phyloP scores from a whole-genome alignment of 2,329 filamentous ascomycete species.

The Phialophora verrucosa region DNA sequence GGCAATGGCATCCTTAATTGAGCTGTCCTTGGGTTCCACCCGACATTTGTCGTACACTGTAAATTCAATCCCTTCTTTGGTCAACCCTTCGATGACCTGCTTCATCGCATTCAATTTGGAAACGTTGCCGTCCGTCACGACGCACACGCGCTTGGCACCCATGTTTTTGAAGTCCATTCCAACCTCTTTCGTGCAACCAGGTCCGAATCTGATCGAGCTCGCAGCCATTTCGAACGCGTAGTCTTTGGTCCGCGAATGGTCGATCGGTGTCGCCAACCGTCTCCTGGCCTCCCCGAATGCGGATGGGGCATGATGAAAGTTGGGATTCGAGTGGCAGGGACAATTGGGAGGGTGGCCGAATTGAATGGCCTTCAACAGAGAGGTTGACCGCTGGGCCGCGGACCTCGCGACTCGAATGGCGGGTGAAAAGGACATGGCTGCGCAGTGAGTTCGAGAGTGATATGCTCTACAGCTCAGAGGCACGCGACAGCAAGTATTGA shows the following conservation, averaged over 20 bases:
- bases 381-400: slow-evolving; percentile 56
- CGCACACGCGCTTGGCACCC: slow-evolving; percentile 82
- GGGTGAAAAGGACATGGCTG: slow-evolving; percentile 45
- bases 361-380: slow-evolving; percentile 84
- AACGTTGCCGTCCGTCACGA: slow-evolving; percentile 88
- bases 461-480: neutral
- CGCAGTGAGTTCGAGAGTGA: neutral
- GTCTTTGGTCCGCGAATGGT: slow-evolving; percentile 77
- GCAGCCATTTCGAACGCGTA: slow-evolving; percentile 99
- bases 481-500: neutral
- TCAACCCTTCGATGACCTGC: slow-evolving; percentile 81
- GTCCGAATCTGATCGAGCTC: slow-evolving; percentile 90
- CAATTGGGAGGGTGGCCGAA: slow-evolving; percentile 85
- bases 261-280: slow-evolving; percentile 76
- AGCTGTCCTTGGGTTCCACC: slow-evolving; percentile 93
- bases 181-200: slow-evolving; percentile 90
- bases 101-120: slow-evolving; percentile 84
- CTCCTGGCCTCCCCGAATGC: slow-evolving; percentile 62
- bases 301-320: slow-evolving; percentile 64
- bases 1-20: slow-evolving; percentile 87
- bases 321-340: slow-evolving; percentile 90
- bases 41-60: slow-evolving; percentile 79
- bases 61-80: slow-evolving; percentile 77
- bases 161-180: slow-evolving; percentile 98
- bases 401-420: slow-evolving; percentile 54